These are phyloP conservation scores for Aquilaria sinensis DNA, from an alignment of 345 rosid genomes.

Conservation along the genomic window DNA sequence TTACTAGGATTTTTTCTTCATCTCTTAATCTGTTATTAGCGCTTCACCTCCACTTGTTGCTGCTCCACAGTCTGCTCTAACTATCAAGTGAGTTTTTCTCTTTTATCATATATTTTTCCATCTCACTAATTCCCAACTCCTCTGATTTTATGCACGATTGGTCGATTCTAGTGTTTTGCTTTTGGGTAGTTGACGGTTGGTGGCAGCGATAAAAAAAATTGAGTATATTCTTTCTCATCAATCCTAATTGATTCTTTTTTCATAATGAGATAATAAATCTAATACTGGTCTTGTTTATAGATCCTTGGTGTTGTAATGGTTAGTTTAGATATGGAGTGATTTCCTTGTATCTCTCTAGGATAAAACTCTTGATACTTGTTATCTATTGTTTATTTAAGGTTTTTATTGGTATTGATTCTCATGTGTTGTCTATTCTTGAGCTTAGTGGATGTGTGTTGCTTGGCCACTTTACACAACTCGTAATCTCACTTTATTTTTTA, in stretches of 20 bases:
- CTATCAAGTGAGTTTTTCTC: conserved; percentile 24
- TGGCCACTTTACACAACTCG: no score
- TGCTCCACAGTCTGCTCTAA: background rate
- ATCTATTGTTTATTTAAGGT: no score
- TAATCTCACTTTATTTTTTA: no score
- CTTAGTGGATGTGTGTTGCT: no score
- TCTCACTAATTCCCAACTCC: background rate
- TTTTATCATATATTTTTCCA: conserved; percentile 1
- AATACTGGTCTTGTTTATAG: background rate
- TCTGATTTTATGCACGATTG: conserved; percentile 14
- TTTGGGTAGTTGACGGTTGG: conserved; percentile 28
- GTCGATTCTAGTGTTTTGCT: background rate
- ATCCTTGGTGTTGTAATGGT: background rate
- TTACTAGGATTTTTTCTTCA: conserved; percentile 13
- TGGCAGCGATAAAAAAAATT: conserved; percentile 14
- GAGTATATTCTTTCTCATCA: conserved; percentile 18
- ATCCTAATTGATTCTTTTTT: conserved; percentile 24
- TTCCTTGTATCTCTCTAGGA: no score
- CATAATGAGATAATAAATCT: conserved; percentile 8
- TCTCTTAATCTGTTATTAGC: conserved; percentile 12
- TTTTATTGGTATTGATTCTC: no score
- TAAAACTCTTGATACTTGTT: no score
- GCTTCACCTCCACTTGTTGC: background rate
- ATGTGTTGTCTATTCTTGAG: no score
- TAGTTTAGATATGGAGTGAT: no score